Conservation (phyloP, 108 stramenopile species). For the Pseudonitzschia multiseries region DNA sequence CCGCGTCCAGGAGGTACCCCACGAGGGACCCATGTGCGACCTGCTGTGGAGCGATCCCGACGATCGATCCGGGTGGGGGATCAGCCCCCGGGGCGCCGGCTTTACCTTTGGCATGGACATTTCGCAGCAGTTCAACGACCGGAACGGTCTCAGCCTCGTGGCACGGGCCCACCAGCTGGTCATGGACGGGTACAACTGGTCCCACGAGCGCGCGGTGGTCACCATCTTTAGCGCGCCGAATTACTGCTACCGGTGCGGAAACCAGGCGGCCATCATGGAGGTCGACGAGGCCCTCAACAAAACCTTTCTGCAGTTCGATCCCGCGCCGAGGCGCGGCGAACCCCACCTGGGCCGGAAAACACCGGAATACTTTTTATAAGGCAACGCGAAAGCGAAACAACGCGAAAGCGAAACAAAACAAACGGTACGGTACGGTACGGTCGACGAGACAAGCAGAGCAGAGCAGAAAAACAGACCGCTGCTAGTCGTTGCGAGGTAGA, state of each 20-base stretch:
- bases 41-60: conserved; percentile 98
- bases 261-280: conserved; percentile 99
- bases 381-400: too few relatives aligned
- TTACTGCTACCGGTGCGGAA: conserved; percentile 99
- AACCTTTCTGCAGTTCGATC: conserved; percentile 94
- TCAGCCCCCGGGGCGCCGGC: conserved; percentile 95
- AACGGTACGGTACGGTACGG: too few relatives aligned
- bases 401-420: too few relatives aligned
- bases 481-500: too few relatives aligned
- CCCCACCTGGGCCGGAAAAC: conserved; percentile 89
- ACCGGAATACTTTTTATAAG: conserved; percentile 96
- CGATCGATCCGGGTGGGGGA: conserved; percentile 96
- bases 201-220: conserved; percentile 92
- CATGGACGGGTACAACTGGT: conserved; percentile 98
- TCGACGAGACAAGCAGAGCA: too few relatives aligned
- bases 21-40: conserved; percentile 99
- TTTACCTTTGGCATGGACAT: conserved; percentile 95
- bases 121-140: conserved; percentile 85
- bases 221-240: conserved; percentile 99
- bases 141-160: conserved; percentile 87
- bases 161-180: conserved; percentile 92
- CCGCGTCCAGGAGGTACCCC: conserved; percentile 96
- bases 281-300: conserved; percentile 91
- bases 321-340: conserved; percentile 96
- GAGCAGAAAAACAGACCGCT: too few relatives aligned